A percentile compares a stretch with the other conserved stretches of the same genome.
These are phyloP conservation scores for Domatiomyces globalis DNA, from an alignment of 2,329 filamentous ascomycete genomes.

Conservation along the genomic window DNA sequence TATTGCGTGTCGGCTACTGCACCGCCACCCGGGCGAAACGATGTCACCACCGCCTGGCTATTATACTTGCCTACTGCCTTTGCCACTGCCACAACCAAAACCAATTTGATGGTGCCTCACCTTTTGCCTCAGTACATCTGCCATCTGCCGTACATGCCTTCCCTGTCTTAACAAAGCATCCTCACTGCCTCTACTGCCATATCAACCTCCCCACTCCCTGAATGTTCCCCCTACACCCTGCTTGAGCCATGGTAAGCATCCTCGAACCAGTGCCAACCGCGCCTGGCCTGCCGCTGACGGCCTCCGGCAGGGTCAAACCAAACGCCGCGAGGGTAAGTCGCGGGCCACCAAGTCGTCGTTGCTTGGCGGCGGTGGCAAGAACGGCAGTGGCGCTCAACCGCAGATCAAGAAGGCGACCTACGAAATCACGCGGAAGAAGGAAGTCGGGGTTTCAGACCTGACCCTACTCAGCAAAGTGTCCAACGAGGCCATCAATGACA, in stretches of 20 bases:
- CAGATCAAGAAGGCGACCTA: slow-evolving; percentile 93
- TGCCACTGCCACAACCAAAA: not conserved
- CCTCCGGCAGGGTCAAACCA: slow-evolving; percentile 18
- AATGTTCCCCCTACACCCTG: not conserved
- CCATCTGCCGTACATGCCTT: too few relatives aligned
- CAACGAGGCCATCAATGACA: slow-evolving; percentile 98
- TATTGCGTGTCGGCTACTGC: too few relatives aligned
- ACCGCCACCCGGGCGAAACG: too few relatives aligned
- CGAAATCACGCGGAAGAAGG: slow-evolving; percentile 96
- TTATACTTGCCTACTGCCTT: too few relatives aligned
- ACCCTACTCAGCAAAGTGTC: slow-evolving; percentile 97
- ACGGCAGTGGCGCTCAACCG: slow-evolving; percentile 34
- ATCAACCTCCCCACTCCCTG: not conserved
- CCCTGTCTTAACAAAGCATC: not conserved
- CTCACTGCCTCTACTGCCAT: not conserved
- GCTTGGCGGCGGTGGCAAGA: slow-evolving; percentile 16
- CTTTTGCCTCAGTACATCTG: not conserved
- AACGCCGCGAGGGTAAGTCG: slow-evolving; percentile 19
- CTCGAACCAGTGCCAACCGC: not conserved
- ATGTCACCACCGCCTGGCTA: not conserved
- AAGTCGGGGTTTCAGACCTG: slow-evolving; percentile 94
- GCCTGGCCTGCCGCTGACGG: not conserved
- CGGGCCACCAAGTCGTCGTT: slow-evolving; percentile 17
- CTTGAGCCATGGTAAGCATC: not conserved
- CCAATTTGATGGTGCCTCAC: not conserved